Conservation (phyloP, 2,329 filamentous ascomycete species). For the Immersiporthe knoxdaviesiana region DNA sequence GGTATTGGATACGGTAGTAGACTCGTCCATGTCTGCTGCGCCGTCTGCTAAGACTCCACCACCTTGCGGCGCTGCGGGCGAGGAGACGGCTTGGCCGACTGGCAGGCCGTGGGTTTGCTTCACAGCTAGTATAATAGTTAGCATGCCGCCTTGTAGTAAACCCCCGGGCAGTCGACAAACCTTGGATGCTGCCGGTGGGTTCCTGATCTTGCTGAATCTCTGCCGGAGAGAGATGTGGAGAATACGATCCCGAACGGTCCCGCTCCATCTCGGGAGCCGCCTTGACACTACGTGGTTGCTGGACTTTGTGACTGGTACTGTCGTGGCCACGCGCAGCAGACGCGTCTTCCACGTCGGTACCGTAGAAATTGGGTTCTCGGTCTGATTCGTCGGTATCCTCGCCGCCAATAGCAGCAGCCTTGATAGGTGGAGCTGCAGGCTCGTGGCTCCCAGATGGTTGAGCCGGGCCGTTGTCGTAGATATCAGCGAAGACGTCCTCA, state of each 20-base stretch:
- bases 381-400: conserved; percentile 14
- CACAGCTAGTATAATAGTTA: conserved; percentile 2
- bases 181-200: background rate
- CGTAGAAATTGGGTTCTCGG: conserved; percentile 36
- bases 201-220: conserved; percentile 43
- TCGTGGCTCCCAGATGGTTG: conserved; percentile 28
- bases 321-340: conserved; percentile 27
- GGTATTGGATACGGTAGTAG: background rate
- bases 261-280: conserved; percentile 39
- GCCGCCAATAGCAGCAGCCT: conserved; percentile 1
- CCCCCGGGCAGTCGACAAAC: background rate
- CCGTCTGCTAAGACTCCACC: background rate
- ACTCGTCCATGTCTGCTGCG: background rate
- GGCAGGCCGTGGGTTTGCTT: background rate
- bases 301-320: conserved; percentile 22
- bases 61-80: background rate
- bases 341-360: conserved; percentile 35
- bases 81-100: background rate
- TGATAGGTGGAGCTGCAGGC: conserved; percentile 2
- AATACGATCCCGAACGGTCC: conserved; percentile 57
- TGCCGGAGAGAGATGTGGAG: conserved; percentile 54
- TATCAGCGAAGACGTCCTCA: conserved; percentile 66
- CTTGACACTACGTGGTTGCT: conserved; percentile 12
- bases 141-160: background rate
- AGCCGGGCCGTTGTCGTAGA: conserved; percentile 50